phyloP scores from a whole-genome alignment of 2,329 filamentous ascomycete genomes.

The Endoconidiophora polonica region DNA sequence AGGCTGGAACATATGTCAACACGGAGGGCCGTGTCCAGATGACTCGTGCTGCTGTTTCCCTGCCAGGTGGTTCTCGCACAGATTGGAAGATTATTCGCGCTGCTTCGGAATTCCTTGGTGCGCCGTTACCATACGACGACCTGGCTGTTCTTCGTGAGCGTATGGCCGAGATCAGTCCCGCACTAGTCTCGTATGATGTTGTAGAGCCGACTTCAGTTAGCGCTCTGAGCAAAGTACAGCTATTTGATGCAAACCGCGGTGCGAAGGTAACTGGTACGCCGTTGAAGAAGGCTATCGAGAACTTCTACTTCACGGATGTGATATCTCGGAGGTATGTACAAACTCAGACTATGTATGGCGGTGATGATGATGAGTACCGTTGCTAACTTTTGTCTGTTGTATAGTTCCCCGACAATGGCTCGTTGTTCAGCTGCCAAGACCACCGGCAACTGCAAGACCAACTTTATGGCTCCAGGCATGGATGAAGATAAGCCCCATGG shows the following conservation, averaged over 20 bases:
- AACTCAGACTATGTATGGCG: not conserved
- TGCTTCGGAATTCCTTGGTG: constrained; percentile 75
- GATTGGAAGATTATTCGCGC: constrained; percentile 99
- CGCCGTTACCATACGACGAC: constrained; percentile 81
- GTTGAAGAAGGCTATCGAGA: constrained; percentile 73
- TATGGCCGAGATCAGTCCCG: constrained; percentile 88
- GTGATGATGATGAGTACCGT: not conserved
- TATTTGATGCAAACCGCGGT: constrained; percentile 93
- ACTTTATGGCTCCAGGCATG: constrained; percentile 60
- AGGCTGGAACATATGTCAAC: constrained; percentile 90
- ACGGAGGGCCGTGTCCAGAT: constrained; percentile 94
- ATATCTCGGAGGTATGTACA: constrained; percentile 77
- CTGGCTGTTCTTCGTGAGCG: constrained; percentile 76
- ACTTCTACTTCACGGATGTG: constrained; percentile 96
- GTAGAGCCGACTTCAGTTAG: constrained; percentile 64
- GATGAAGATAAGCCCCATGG: constrained; percentile 45
- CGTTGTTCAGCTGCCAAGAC: constrained; percentile 90
- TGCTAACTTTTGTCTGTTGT: not conserved
- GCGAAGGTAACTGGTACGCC: constrained; percentile 52
- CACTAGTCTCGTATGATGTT: constrained; percentile 76
- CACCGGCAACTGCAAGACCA: constrained; percentile 58
- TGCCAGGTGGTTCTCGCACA: constrained; percentile 77
- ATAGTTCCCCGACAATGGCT: constrained; percentile 92
- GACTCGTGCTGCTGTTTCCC: constrained; percentile 72
- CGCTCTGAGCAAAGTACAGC: constrained; percentile 75